Percentiles rank a stretch among this genome's conserved stretches.
phyloP scores from a whole-genome alignment of 1,284 basidiomycete genomes.

The Cutaneotrichosporon cavernicola region DNA sequence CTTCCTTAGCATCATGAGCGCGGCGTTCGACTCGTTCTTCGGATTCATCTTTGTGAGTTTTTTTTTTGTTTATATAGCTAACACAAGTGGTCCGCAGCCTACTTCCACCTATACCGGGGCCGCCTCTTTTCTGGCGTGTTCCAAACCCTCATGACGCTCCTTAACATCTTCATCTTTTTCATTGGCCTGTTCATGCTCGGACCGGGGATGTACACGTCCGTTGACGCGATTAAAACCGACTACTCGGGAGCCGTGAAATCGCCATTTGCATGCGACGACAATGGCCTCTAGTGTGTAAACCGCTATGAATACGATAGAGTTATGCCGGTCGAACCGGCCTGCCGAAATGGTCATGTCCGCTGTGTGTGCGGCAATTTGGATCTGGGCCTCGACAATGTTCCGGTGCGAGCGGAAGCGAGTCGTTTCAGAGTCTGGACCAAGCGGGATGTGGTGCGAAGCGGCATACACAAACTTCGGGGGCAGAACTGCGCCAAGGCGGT shows the following conservation, averaged over 20 bases:
- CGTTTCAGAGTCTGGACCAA: not conserved
- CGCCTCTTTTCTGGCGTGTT: constrained; percentile 37
- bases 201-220: constrained; percentile 55
- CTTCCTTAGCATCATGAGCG: constrained; percentile 53
- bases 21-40: constrained; percentile 43
- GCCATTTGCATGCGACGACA: constrained; percentile 9
- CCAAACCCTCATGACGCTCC: constrained; percentile 34
- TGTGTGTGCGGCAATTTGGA: too few species aligned
- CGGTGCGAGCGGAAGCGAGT: not conserved
- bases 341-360: not conserved
- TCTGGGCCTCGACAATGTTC: not conserved
- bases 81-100: constrained; percentile 52
- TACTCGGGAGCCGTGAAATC: constrained; percentile 29
- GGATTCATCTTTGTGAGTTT: constrained; percentile 51
- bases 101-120: constrained; percentile 52
- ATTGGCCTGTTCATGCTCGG: constrained; percentile 55
- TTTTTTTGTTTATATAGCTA: not conserved
- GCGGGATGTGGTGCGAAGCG: not conserved
- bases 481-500: too few species aligned
- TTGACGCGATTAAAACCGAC: constrained; percentile 54
- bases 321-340: too few species aligned
- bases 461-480: too few species aligned
- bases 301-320: too few species aligned
- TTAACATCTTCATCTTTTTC: constrained; percentile 53
- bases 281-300: constrained; percentile 5